Conservation (phyloP, 306 rosid genomes). For the Morella rubra region DNA sequence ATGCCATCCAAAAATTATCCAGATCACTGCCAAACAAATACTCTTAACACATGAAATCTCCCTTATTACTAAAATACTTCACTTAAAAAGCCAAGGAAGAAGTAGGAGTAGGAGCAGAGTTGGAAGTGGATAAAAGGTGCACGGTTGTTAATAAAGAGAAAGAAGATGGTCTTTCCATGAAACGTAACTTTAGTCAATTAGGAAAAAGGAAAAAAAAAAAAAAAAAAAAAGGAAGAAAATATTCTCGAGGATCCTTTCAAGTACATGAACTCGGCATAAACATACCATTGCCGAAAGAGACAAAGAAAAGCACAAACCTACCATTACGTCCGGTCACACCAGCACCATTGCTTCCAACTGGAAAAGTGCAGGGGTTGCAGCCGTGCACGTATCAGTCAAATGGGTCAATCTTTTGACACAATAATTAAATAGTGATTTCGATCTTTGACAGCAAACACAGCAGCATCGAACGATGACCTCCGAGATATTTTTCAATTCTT, state of each 20-base stretch:
- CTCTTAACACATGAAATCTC: too few species aligned
- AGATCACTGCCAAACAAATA: too few species aligned
- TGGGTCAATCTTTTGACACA: background rate
- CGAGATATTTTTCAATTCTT: background rate
- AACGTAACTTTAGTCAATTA: background rate
- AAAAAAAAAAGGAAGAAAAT: background rate
- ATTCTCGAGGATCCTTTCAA: background rate
- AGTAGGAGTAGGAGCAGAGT: background rate
- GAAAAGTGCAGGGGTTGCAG: background rate
- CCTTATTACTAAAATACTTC: too few species aligned
- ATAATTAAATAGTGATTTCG: too few species aligned
- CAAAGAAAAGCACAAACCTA: background rate
- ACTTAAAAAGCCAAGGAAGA: too few species aligned
- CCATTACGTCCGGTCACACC: background rate
- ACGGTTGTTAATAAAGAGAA: background rate
- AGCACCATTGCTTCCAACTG: background rate
- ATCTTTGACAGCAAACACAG: too few species aligned
- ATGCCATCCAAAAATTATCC: too few species aligned
- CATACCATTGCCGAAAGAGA: too few species aligned
- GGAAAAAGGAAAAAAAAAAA: too few species aligned
- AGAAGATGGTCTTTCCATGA: background rate
- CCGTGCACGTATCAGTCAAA: background rate
- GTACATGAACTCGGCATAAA: background rate
- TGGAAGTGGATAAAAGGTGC: background rate
- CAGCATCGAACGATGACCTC: background rate